Base-by-base conservation (phyloP, 164 flowering plant genomes). In the Nelumbo lutea region DNA sequence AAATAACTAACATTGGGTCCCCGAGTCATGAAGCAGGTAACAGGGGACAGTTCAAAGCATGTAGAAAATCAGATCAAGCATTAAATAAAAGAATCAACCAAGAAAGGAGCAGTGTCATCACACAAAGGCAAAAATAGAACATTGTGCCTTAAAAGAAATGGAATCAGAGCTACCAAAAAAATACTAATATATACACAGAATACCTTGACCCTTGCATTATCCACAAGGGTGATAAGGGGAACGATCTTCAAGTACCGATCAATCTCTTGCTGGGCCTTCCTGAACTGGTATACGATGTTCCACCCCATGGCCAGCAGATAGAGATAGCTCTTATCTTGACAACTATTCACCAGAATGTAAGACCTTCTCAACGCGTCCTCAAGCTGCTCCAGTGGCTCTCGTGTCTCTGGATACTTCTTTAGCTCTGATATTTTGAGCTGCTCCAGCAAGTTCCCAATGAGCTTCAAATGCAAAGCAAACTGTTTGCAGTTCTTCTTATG, bases 401-500 rank as follows among this genome's bases (percentile, higher is more conserved):
- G 61, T 1, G 98, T 95, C 71, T 89, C 99, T 0, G 94, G 97
- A 73, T 92, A 89, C 82, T 70, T 88, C 82, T 85, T 92, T 66
- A 92, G 86, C 85, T 95, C 98, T 10, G 98, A 78, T 67, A 92
- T 89, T 78, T 78, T 95, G 7, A 95, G 89, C 81, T 90, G 95
- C 75, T 90, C 90, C 64, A 95, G 76, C 80, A 95, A 78, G 71
- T 95, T 95, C 46, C 98, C 98, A 11, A 95, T 89, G 78, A 95
- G 69, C 78, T 90, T 95, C 79, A 95, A 68, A 77, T 95, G 99
- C 81, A 57, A 83, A 0, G 99, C 97, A 71, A 95, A 92, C 65
- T 89, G 96, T 86, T 86, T 77, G 82, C 99, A 95, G 66, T 95
- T 95, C 83, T 84, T 88, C 87, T 89, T 90, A 82, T 95, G 99